phyloP scores from a whole-genome alignment of 2,329 filamentous ascomycete species.

The Sporothrix variecibatus region DNA sequence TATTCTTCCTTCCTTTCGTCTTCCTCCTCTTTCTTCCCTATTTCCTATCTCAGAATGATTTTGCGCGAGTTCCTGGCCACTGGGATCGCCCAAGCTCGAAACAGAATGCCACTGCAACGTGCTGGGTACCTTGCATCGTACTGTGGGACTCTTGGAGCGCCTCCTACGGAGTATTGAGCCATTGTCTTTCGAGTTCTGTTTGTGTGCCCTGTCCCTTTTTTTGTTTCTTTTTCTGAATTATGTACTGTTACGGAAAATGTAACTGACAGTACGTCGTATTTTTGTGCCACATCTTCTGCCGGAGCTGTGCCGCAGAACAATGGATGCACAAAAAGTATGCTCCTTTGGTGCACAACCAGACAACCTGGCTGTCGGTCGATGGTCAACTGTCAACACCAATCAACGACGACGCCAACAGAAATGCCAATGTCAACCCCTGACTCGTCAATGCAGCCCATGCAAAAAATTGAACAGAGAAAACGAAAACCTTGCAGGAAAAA shows the following conservation, averaged over 20 bases:
- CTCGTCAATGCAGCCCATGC: slow-evolving; percentile 11
- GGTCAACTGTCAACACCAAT: neutral
- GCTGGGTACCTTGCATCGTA: neutral
- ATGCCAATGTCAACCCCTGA: neutral
- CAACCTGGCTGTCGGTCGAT: neutral
- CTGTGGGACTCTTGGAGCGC: neutral
- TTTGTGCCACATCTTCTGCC: neutral
- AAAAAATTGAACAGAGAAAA: neutral
- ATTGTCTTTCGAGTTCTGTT: neutral
- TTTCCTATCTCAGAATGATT: slow-evolving; percentile 1
- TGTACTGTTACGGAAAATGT: neutral
- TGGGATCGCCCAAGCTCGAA: slow-evolving; percentile 1
- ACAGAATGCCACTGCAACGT: neutral
- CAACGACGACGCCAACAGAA: neutral
- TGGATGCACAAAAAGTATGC: neutral
- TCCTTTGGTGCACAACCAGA: neutral
- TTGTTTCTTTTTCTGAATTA: neutral
- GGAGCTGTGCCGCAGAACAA: neutral
- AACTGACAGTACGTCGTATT: neutral
- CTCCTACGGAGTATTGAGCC: neutral
- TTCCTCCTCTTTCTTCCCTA: neutral
- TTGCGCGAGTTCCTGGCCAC: neutral
- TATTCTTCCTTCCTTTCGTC: neutral
- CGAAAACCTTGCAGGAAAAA: neutral
- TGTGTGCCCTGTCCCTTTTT: neutral